Percentiles rank a stretch among this genome's conserved stretches.
phyloP scores from a whole-genome alignment of 305 asterid genomes.

The Fraxinus xanthoxyloides region DNA sequence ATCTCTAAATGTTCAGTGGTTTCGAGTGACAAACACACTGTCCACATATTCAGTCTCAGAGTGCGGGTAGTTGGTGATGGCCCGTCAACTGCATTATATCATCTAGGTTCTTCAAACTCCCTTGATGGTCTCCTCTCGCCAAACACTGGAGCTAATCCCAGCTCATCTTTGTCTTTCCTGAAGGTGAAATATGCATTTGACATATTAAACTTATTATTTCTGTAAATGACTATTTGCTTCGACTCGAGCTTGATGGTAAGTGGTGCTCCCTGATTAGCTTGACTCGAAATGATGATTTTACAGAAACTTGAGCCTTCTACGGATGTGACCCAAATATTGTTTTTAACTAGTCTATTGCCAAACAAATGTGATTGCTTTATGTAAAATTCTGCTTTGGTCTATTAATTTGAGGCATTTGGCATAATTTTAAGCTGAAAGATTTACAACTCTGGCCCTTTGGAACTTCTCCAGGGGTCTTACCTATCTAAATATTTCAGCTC shows the following conservation, averaged over 20 bases:
- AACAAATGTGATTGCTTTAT: neutral
- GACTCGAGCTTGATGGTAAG: neutral
- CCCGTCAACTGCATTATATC: conserved; percentile 43
- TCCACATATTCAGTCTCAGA: conserved; percentile 84
- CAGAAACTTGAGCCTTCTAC: neutral
- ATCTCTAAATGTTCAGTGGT: conserved; percentile 85
- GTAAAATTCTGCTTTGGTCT: neutral
- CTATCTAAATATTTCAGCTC: conserved; percentile 79
- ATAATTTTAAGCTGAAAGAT: neutral
- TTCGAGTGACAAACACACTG: conserved; percentile 91
- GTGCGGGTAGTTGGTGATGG: conserved; percentile 74
- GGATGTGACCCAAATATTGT: neutral
- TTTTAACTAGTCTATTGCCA: neutral
- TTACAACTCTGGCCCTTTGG: conserved; percentile 6
- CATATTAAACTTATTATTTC: conserved; percentile 9
- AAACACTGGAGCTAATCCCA: conserved; percentile 69
- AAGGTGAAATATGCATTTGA: conserved; percentile 47
- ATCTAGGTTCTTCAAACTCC: conserved; percentile 32
- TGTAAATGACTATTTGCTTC: conserved; percentile 13
- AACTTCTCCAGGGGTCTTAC: conserved; percentile 66
- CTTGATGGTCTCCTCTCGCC: conserved; percentile 41
- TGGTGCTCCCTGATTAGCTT: neutral
- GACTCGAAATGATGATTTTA: neutral
- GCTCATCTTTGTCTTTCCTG: conserved; percentile 87
- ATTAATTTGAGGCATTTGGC: conserved; percentile 9